Evolutionary conservation across 208 protist genomes (phyloP), one percentile per base, ranked within the genome.

Genomic region (Wallacemonas sp.): DNA sequence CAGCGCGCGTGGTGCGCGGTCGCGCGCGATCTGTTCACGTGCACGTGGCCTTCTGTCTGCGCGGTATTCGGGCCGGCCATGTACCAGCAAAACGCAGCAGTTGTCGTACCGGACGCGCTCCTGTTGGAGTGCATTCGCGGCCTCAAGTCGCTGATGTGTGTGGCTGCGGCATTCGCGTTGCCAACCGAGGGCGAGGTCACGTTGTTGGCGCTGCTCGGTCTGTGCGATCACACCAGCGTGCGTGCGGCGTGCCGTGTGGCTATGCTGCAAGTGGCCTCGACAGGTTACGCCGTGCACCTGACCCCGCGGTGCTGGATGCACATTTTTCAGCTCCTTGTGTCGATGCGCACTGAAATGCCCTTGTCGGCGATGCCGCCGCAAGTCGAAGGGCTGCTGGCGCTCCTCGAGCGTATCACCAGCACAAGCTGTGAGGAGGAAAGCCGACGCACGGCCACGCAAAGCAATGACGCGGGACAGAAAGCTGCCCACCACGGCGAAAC

Each of bases 41-140:
- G 78, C 64, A 82, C 72, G 10, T 95, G 90, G 90, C 78, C 85
- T 2, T 83, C 85, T 26, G 76, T 95, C 13, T 92, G 85, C 62
- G 85, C 81, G 8, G 87, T 93, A 33, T 95, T 95, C 60, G 87
- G 90, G 1, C 79, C 81, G 0, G 78, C 86, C 61, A 78, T 89
- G 76, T 82, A 84, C 38, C 83, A 84, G 19, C 60, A 68, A 1
- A 57, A 76, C 57, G 44, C 71, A 17, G 48, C 78, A 13, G 27
- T 19, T 9, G 59, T 30, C 32, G 67, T 80, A 5, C 81, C 82
- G n/a, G 55, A 63, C 60, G 75, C 83, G 32, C 75, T 87, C 21
- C 66, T 92, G 34, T 36, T 76, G 30, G 67, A 81, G 41, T 93
- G 86, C 42, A 76, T 92, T 30, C 72, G 73, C 8, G 89, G 89